These are phyloP conservation scores for Suhomyces wounanorum DNA, from an alignment of 1,139 yeast genomes.

Conservation along the genomic window DNA sequence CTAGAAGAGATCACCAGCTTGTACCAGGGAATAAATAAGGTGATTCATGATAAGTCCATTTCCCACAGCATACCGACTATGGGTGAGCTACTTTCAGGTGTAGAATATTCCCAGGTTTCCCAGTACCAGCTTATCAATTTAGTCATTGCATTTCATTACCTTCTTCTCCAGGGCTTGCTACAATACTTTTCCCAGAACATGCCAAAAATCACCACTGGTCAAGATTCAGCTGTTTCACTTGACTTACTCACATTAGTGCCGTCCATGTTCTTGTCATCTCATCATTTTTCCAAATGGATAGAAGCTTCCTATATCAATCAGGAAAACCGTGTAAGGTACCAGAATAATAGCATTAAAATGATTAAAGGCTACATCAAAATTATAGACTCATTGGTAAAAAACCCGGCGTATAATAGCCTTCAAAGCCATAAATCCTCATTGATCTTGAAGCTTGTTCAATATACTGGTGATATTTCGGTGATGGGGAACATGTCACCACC, in stretches of 20 bases:
- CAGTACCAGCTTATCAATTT: constrained; percentile 21
- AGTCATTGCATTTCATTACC: constrained; percentile 35
- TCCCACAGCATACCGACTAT: neutral
- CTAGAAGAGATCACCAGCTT: constrained; percentile 16
- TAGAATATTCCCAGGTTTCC: constrained; percentile 1
- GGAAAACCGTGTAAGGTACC: constrained; percentile 15
- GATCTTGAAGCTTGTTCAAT: constrained; percentile 12
- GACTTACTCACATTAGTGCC: constrained; percentile 20
- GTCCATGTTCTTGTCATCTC: constrained; percentile 21
- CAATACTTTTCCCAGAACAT: constrained; percentile 28
- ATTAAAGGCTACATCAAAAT: constrained; percentile 29
- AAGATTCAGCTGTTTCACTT: constrained; percentile 15
- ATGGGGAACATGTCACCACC: neutral
- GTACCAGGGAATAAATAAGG: constrained; percentile 9
- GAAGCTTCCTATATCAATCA: constrained; percentile 13
- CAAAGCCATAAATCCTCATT: constrained; percentile 9
- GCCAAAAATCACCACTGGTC: constrained; percentile 15
- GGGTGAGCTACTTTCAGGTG: constrained; percentile 1
- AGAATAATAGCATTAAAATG: constrained; percentile 25
- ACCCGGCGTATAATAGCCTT: constrained; percentile 4
- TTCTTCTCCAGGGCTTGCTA: constrained; percentile 32
- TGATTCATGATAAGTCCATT: constrained; percentile 4
- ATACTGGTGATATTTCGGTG: constrained; percentile 5
- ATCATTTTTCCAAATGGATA: constrained; percentile 31
- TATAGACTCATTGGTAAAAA: constrained; percentile 12